These are phyloP conservation scores for Phylloporus sp. DNA, from an alignment of 1,284 basidiomycete genomes.

Conservation along the genomic window DNA sequence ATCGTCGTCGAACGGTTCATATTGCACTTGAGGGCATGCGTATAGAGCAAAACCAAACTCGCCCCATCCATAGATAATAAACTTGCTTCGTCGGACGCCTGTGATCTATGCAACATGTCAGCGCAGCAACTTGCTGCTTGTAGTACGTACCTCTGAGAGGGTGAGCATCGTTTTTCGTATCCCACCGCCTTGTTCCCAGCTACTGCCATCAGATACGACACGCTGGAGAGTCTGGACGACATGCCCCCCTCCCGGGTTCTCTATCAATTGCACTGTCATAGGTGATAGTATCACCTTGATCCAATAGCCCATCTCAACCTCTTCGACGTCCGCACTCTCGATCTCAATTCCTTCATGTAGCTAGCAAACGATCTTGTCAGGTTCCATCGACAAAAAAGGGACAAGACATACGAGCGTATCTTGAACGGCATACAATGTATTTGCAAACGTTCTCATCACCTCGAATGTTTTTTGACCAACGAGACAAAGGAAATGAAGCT, in stretches of 20 bases:
- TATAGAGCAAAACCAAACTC: not conserved
- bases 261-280: not conserved
- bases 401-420: conserved; percentile 20
- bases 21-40: not conserved
- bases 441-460: conserved; percentile 7
- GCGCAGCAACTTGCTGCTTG: too few relatives aligned
- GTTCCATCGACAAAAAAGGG: not conserved
- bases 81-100: too few relatives aligned
- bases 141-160: too few relatives aligned
- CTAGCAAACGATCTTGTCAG: not conserved
- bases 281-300: conserved; percentile 10
- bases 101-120: too few relatives aligned
- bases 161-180: too few relatives aligned
- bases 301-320: conserved; percentile 36
- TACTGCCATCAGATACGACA: too few relatives aligned
- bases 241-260: too few relatives aligned
- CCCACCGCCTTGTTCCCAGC: too few relatives aligned
- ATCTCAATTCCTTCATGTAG: conserved; percentile 16
- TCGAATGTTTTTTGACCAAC: conserved; percentile 5
- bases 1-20: not conserved
- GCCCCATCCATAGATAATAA: not conserved
- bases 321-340: conserved; percentile 4
- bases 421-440: not conserved
- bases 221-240: too few relatives aligned
- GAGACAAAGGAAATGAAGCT: too few relatives aligned